Percentiles rank a stretch among this genome's conserved stretches.
Evolutionary conservation across 2,329 filamentous ascomycete genomes (phyloP).

Genomic region (Emmonsiellopsis sp.): DNA sequence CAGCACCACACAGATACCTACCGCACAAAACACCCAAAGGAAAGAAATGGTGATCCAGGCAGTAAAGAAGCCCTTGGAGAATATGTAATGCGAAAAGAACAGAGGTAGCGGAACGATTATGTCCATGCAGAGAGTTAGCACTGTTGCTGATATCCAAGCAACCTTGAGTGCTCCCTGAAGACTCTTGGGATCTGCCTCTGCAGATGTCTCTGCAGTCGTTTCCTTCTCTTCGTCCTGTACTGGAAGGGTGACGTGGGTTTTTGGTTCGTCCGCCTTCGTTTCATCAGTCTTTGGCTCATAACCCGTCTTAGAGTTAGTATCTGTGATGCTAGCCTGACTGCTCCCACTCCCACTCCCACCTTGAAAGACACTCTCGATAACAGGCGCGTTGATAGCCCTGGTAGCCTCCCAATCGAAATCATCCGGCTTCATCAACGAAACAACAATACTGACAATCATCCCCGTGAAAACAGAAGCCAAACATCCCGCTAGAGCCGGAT

Average conservation of each 20-base stretch:
- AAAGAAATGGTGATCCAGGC: conserved; percentile 71
- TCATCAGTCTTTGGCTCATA: too few species aligned
- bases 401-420: background rate
- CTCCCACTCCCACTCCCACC: too few species aligned
- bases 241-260: conserved; percentile 77
- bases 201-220: conserved; percentile 65
- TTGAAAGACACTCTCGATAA: conserved; percentile 60
- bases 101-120: conserved; percentile 88
- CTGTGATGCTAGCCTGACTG: too few species aligned
- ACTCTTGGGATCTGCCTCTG: conserved; percentile 38
- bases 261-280: conserved; percentile 36
- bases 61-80: conserved; percentile 71
- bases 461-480: too few species aligned
- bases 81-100: conserved; percentile 75
- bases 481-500: too few species aligned
- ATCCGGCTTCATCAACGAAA: conserved; percentile 45
- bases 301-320: too few species aligned
- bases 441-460: too few species aligned
- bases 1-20: conserved; percentile 16
- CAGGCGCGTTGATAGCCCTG: conserved; percentile 48
- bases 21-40: conserved; percentile 67
- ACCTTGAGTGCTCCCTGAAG: conserved; percentile 46
- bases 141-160: conserved; percentile 48
- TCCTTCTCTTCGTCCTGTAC: conserved; percentile 66
- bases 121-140: conserved; percentile 60